Evolutionary conservation across 1,284 basidiomycete genomes (phyloP).

Genomic region (Apiotrichum siamense): DNA sequence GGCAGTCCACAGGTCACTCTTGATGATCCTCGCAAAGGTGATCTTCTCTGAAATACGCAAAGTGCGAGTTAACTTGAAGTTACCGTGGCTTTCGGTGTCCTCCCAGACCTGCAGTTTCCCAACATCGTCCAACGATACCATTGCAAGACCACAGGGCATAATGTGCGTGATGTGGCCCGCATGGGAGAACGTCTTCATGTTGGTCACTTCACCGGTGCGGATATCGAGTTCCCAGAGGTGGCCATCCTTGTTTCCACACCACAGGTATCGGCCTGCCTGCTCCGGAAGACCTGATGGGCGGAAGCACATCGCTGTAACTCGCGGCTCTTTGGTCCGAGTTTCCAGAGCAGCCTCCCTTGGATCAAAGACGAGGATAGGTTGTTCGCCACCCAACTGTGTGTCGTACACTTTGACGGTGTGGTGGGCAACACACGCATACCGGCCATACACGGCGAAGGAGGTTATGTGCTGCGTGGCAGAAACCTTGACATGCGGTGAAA

Average conservation of each 20-base stretch:
- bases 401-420: conserved; percentile 60
- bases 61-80: conserved; percentile 52
- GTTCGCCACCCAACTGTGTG: conserved; percentile 32
- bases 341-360: conserved; percentile 57
- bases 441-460: conserved; percentile 58
- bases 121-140: conserved; percentile 73
- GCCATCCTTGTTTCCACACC: conserved; percentile 85
- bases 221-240: conserved; percentile 75
- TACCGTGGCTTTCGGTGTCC: conserved; percentile 7
- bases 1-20: conserved; percentile 70
- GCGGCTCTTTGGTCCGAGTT: conserved; percentile 58
- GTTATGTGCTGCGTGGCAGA: conserved; percentile 47
- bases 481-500: conserved; percentile 42
- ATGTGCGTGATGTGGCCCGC: conserved; percentile 63
- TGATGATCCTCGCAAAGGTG: conserved; percentile 67
- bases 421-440: conserved; percentile 58
- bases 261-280: conserved; percentile 55
- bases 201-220: conserved; percentile 55
- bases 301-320: conserved; percentile 70
- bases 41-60: conserved; percentile 71
- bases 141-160: conserved; percentile 59
- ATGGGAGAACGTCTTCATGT: conserved; percentile 60
- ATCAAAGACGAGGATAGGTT: conserved; percentile 54
- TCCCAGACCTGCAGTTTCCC: conserved; percentile 73
- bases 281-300: conserved; percentile 53